Conservation (phyloP, 768 basidiomycete genomes). For the Leccinellum albellum region DNA sequence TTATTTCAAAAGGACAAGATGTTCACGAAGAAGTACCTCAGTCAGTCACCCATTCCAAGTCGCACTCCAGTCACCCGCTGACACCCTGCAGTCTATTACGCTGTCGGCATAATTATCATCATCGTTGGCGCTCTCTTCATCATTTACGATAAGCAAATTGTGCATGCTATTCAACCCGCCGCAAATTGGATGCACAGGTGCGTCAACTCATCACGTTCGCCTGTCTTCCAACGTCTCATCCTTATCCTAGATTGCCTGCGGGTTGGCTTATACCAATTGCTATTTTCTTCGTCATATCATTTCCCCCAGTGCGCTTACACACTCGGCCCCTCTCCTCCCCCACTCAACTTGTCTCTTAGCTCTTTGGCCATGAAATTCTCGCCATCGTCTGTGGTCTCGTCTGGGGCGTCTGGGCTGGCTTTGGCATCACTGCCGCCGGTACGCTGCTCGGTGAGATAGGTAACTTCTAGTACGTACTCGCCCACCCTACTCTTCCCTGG, state of each 20-base stretch:
- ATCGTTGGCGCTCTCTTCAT: slow-evolving; percentile 51
- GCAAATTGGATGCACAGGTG: slow-evolving; percentile 45
- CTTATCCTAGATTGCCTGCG: slow-evolving; percentile 39
- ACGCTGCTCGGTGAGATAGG: slow-evolving; percentile 85
- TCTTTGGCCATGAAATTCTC: slow-evolving; percentile 92
- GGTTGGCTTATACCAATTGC: slow-evolving; percentile 81
- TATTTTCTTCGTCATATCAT: slow-evolving; percentile 79
- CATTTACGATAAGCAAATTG: slow-evolving; percentile 61
- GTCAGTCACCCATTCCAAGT: slow-evolving; percentile 34
- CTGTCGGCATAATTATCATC: slow-evolving; percentile 44
- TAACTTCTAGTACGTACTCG: slow-evolving; percentile 72
- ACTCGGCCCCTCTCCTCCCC: not conserved
- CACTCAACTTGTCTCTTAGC: slow-evolving; percentile 34
- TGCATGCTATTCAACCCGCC: slow-evolving; percentile 42
- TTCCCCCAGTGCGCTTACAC: slow-evolving; percentile 61
- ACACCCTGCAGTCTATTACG: slow-evolving; percentile 42
- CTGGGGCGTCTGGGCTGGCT: slow-evolving; percentile 86
- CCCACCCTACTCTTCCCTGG: not conserved
- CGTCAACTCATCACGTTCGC: slow-evolving; percentile 1
- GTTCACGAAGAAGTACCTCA: slow-evolving; percentile 52
- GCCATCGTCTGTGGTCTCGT: slow-evolving; percentile 86
- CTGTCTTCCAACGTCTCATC: not conserved
- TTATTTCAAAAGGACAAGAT: slow-evolving; percentile 47
- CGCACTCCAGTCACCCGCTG: not conserved
- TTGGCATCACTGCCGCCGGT: slow-evolving; percentile 80